Evolutionary conservation across 306 rosid species (phyloP).

Genomic region (Glycine tomentella): DNA sequence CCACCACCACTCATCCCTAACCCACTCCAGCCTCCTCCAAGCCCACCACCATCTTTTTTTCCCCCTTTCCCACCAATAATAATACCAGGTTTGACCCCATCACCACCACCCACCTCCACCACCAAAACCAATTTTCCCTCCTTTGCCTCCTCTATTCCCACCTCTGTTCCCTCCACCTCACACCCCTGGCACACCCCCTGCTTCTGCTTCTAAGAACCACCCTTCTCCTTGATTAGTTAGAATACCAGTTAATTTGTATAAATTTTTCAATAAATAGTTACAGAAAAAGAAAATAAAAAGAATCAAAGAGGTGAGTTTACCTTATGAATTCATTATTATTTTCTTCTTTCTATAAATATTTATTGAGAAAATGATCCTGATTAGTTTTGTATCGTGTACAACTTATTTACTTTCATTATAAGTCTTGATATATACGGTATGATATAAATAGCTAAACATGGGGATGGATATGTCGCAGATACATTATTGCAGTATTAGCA

Average conservation of each 20-base stretch:
- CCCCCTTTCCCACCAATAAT: constrained; percentile 61
- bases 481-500: constrained; percentile 37
- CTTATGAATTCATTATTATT: background rate
- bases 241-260: background rate
- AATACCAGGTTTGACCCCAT: constrained; percentile 64
- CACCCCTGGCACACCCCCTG: constrained; percentile 70
- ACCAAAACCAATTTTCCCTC: constrained; percentile 48
- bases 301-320: constrained; percentile 2
- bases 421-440: background rate
- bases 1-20: constrained; percentile 30
- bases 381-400: background rate
- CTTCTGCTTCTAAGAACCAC: constrained; percentile 36
- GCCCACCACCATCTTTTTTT: constrained; percentile 46
- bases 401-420: too few relatives aligned
- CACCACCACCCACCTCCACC: constrained; percentile 65
- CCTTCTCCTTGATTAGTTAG: constrained; percentile 49
- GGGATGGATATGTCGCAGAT: background rate
- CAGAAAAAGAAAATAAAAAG: background rate
- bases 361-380: background rate
- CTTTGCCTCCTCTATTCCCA: constrained; percentile 61
- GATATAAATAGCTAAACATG: constrained; percentile 35
- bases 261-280: background rate
- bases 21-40: constrained; percentile 58
- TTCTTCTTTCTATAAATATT: background rate
- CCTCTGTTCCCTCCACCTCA: constrained; percentile 62